Base-by-base conservation (phyloP, 179 eudicot genomes). In the Camellia oleifera region DNA sequence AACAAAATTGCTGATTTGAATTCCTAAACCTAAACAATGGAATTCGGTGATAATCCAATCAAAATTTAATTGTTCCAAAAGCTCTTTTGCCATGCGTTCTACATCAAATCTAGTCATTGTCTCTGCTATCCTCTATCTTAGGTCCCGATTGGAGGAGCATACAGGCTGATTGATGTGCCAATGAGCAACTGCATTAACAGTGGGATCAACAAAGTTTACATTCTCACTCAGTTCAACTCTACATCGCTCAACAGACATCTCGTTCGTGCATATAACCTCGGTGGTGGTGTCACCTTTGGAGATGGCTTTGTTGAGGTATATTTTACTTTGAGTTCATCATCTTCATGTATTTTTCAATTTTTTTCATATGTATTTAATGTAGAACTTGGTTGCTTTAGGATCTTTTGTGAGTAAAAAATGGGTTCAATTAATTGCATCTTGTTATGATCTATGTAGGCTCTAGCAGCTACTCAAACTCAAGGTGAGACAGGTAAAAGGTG, bases 131-230 rank as follows among this genome's bases (percentile, higher is more conserved):
- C 48, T 46, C 54, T 20, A 20, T 60, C 60, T 18, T 82, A 94
- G 98, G 98, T 94, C 26, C 94, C 98, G 0, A 91, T 94, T 72
- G 98, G 98, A 84, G 98, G 97, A 72, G 94, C 97, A 18, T 94
- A 94, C 82, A 85, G 98, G 84, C 87, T 94, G 69, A 92, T 93
- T 63, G 98, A 93, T 78, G 98, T 95, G 66, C 97, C 98, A 5
- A 95, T 93, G 98, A 95, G 98, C 83, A 95, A 95, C 88, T 95
- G 98, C 86, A 95, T 95, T 69, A 95, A 95, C 85, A 93, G 97
- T 65, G 97, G 98, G 69, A 90, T 95, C 87, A 95, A 93, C 84
- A 95, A 95, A 81, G 92, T 95, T 5, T 95, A 95, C 82, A 95
- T 95, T 70, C 94, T 93, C 63, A 95, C 98, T 63, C 98, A 93